Base-by-base conservation (phyloP, 768 basidiomycete species). In the Auricularia heimuer region DNA sequence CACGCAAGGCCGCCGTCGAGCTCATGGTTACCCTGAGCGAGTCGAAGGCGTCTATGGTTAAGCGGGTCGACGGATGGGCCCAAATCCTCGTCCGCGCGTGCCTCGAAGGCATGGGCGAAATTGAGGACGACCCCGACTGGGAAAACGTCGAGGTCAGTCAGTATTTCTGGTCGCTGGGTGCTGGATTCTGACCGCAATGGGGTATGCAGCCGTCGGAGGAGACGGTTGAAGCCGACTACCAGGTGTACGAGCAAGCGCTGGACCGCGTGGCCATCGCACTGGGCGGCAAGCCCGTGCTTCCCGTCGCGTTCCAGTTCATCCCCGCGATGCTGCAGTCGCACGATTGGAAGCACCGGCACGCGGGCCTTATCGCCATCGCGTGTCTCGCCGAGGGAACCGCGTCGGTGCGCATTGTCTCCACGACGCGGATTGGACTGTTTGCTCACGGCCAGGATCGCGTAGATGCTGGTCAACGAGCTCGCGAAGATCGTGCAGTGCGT, bases 261-360 rank as follows among this genome's bases (percentile, higher is more conserved):
- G 94, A 96, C 73, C 78, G 93, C 7, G 73, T 94, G 3, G 89
- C 93, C 10, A 86, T 86, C 73, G 89, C 90, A 0, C 76, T 94
- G 54, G 90, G 90, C 4, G 92, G 93, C 0, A 80, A 85, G 65
- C 77, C 83, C 0, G 83, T 94, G 1, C 77, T 95, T 3, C 92
- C 89, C 0, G 84, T 87, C 10, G 87, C 92, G 4, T 94, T 94
- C 76, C 84, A 58, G 54, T 85, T 86, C 65, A 91, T 92, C 14
- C 90, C 90, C 0, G 86, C 85, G 0, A 91, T 95, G 87, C 79
- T 94, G 65, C 83, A 82, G 0, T 86, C 83, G 64, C 87, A 86
- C 66, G 90, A 94, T 74, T 96, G 94, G 94, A 81, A 90, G 63
- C 81, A 85, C 34, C 80, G 92, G 35, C 92, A 95, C 69, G 92